Evolutionary conservation across 257 asterid species (phyloP).

Genomic region (Jacaranda copaia): DNA sequence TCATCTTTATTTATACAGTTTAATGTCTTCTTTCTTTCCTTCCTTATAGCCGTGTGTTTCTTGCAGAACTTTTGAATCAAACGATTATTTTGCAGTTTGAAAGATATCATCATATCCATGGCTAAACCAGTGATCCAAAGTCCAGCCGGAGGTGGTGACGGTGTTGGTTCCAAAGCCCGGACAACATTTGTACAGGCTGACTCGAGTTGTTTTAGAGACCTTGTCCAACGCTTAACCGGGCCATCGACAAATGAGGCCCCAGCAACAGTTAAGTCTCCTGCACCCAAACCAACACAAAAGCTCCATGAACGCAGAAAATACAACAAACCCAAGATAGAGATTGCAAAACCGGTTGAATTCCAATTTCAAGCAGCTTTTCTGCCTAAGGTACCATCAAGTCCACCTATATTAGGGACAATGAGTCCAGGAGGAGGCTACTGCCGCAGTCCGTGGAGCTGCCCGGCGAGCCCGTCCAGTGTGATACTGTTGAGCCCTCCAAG

Average conservation of each 20-base stretch:
- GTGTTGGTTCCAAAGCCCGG: constrained; percentile 25
- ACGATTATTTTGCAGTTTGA: background rate
- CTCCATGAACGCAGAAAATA: constrained; percentile 44
- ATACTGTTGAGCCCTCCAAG: constrained; percentile 27
- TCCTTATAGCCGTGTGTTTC: background rate
- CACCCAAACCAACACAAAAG: constrained; percentile 43
- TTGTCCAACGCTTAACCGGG: constrained; percentile 54
- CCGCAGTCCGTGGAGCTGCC: background rate
- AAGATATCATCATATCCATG: constrained; percentile 4
- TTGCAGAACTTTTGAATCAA: background rate
- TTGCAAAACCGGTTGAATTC: constrained; percentile 16
- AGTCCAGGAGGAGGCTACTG: constrained; percentile 11
- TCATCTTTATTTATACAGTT: background rate
- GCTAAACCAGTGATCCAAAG: constrained; percentile 28
- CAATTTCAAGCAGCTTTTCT: constrained; percentile 27
- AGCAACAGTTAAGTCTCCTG: constrained; percentile 17
- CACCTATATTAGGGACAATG: background rate
- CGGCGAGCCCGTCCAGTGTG: constrained; percentile 34
- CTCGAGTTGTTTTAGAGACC: constrained; percentile 45
- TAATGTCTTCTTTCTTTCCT: background rate
- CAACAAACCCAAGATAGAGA: constrained; percentile 38
- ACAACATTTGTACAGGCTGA: constrained; percentile 46
- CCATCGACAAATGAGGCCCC: constrained; percentile 30
- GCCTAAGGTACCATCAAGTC: constrained; percentile 20
- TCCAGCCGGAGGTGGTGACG: background rate